A percentile compares a stretch with the other conserved stretches of the same genome.
Conservation (phyloP, 192 early-diverging fungal genomes). For the Spizellomyces punctatus region DNA sequence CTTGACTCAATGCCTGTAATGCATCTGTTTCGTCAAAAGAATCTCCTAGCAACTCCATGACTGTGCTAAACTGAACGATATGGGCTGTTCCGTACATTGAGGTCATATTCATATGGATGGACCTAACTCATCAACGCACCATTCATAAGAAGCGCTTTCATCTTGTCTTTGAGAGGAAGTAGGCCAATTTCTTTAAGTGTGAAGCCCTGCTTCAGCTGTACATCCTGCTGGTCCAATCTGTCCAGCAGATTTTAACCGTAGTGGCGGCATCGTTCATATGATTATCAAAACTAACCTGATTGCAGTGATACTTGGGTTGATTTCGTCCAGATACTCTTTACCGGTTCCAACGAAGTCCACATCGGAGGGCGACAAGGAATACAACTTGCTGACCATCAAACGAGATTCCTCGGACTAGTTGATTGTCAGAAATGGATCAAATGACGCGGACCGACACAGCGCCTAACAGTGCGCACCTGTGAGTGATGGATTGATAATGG, state of each 20-base stretch:
- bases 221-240: slow-evolving; percentile 4
- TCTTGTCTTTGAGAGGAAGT: slow-evolving; percentile 31
- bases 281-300: neutral
- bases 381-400: neutral
- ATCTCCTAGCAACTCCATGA: slow-evolving; percentile 26
- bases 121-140: slow-evolving; percentile 8
- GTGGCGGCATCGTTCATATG: too few species aligned
- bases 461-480: neutral
- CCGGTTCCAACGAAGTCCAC: slow-evolving; percentile 10
- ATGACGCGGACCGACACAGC: too few species aligned
- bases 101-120: neutral
- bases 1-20: slow-evolving; percentile 25
- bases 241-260: too few species aligned
- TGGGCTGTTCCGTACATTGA: slow-evolving; percentile 22
- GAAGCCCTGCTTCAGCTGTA: slow-evolving; percentile 11
- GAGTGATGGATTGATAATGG: slow-evolving; percentile 12
- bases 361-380: neutral
- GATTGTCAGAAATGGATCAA: too few species aligned
- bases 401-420: slow-evolving; percentile 14
- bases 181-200: slow-evolving; percentile 29
- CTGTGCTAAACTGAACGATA: slow-evolving; percentile 34
- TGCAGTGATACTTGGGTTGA: slow-evolving; percentile 15
- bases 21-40: slow-evolving; percentile 30
- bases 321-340: slow-evolving; percentile 23
- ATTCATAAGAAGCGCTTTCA: slow-evolving; percentile 41